These are phyloP conservation scores for Metarhizium robertsii DNA, from an alignment of 2,329 filamentous ascomycete genomes.

Conservation along the genomic window DNA sequence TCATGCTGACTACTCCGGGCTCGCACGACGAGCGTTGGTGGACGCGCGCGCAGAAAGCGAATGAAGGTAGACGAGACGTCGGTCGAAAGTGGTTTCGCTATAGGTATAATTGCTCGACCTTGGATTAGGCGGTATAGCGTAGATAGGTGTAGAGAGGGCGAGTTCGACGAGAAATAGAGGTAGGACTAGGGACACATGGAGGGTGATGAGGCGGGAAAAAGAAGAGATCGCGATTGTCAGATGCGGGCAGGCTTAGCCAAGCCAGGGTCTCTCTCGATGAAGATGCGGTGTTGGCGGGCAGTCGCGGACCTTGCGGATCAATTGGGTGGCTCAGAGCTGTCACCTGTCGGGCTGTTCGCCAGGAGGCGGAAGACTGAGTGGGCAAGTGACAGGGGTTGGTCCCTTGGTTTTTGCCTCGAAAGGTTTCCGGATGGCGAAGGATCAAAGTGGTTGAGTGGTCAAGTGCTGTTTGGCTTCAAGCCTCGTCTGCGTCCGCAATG, in stretches of 20 bases:
- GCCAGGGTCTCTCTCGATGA: constrained; percentile 1
- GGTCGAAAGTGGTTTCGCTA: not conserved
- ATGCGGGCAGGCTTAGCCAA: not conserved
- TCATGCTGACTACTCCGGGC: constrained; percentile 20
- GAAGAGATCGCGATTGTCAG: not conserved
- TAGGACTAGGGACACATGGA: not conserved
- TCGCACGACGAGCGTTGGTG: not conserved
- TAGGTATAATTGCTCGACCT: not conserved
- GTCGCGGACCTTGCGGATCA: not conserved
- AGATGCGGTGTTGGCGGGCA: not conserved
- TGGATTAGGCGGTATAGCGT: not conserved
- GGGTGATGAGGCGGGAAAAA: not conserved
- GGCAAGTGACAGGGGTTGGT: too few species aligned
- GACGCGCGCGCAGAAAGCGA: not conserved
- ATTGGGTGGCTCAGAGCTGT: not conserved
- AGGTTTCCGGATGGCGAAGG: not conserved
- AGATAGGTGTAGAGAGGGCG: not conserved
- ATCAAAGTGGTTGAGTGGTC: not conserved
- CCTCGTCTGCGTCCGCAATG: not conserved
- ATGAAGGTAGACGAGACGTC: not conserved
- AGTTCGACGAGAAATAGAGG: not conserved
- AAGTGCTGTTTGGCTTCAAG: not conserved
- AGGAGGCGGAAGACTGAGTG: too few species aligned
- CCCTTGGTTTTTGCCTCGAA: too few species aligned
- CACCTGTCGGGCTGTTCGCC: not conserved